A percentile compares a stretch with the other conserved stretches of the same genome.
Evolutionary conservation across 2,329 filamentous ascomycete species (phyloP).

Genomic region (Fusarium dlaminii): DNA sequence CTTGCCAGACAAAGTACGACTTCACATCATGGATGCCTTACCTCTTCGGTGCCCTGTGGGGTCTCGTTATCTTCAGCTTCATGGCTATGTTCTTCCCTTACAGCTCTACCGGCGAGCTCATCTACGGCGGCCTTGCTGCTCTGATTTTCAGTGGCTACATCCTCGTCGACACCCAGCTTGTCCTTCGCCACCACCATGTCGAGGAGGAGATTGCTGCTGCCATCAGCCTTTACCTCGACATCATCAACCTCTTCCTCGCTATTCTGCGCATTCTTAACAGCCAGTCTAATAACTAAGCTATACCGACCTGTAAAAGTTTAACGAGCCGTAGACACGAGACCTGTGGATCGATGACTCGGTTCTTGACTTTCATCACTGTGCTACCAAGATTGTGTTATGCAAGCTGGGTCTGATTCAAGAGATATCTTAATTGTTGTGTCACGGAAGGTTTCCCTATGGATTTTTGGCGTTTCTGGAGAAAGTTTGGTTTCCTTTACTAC

Average conservation of each 20-base stretch:
- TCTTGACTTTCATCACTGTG: not conserved
- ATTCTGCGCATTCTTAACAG: slow-evolving; percentile 97
- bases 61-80: slow-evolving; percentile 90
- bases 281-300: slow-evolving; percentile 82
- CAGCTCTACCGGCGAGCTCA: slow-evolving; percentile 81
- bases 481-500: slow-evolving; percentile 1
- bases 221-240: slow-evolving; percentile 93
- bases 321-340: not conserved
- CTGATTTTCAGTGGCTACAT: slow-evolving; percentile 96
- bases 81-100: slow-evolving; percentile 90
- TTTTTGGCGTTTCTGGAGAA: slow-evolving; percentile 15
- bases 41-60: slow-evolving; percentile 90
- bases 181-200: slow-evolving; percentile 95
- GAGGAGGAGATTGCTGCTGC: slow-evolving; percentile 97
- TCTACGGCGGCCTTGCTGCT: slow-evolving; percentile 83
- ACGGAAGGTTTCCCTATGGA: not conserved
- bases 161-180: slow-evolving; percentile 93
- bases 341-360: not conserved
- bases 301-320: not conserved
- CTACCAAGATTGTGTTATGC: slow-evolving; percentile 5
- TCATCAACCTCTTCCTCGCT: slow-evolving; percentile 96
- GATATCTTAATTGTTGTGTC: slow-evolving; percentile 5
- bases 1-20: slow-evolving; percentile 97
- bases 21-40: slow-evolving; percentile 98
- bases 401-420: not conserved